Base-by-base conservation (phyloP, 805 yeast genomes). In the Saturnispora mendoncae region DNA sequence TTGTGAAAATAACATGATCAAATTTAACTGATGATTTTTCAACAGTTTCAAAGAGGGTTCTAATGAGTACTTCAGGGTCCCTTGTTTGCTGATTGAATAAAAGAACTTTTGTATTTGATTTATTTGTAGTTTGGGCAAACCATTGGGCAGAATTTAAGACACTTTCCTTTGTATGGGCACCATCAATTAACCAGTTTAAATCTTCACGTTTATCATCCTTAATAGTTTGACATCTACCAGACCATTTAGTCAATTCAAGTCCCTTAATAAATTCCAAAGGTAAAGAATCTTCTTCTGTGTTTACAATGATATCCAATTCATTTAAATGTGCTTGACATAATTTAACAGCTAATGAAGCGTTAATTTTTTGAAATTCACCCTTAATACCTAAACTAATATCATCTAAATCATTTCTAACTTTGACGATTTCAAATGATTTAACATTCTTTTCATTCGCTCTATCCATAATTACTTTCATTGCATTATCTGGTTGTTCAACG, bases 31-130 rank as follows among this genome's bases (percentile, higher is more conserved):
- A 44, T 0, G 65, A 56, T 1, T 60, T 56, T 14, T 61, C 55
- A 13, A 74, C 62, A 2, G 64, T 63, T 2, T 67, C 54, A 54
- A 72, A 65, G 20, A 92, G 65, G 41, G 68, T 66, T 15, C 65
- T 64, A 15, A 86, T 71, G 29, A 90, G 68, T 3, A 73, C 74
- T 18, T 68, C 69, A 4, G 88, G 87, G 48, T 88, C 95, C 53
- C 98, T 72, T 14, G 88, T 84, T 60, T 92, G 99, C 61, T 92
- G 99, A 59, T 92, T 92, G 67, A 94, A 92, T 6, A 92, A 60
- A 17, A 92, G 67, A 6, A 86, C 74, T 36, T 53, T 56, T 34
- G 56, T 46, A 51, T 63, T 47, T 1, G 47, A 43, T n/a, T 47
- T 44, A 18, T 45, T 35, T 14, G 65, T 66, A n/a, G 54, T 58